These are phyloP conservation scores for Allium fistulosum DNA, from an alignment of 106 monocot species.

Conservation along the genomic window DNA sequence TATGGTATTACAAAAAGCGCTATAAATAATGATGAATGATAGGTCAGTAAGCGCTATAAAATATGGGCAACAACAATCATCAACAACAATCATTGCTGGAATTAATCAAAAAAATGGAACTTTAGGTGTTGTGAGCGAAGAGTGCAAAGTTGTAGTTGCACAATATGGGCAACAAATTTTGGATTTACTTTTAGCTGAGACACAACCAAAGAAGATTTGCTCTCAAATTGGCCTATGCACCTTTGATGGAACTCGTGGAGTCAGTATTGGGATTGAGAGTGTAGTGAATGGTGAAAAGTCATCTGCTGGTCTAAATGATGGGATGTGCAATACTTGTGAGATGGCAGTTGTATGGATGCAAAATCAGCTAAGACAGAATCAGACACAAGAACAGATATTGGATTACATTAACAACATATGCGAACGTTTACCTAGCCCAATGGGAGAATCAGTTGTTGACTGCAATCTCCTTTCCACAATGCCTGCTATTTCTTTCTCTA, in stretches of 20 bases:
- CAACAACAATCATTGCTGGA: constrained; percentile 56
- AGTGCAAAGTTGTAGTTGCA: constrained; percentile 67
- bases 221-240: constrained; percentile 62
- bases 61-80: too few relatives aligned
- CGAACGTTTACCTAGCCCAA: constrained; percentile 63
- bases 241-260: constrained; percentile 38
- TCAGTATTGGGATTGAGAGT: constrained; percentile 59
- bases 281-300: constrained; percentile 31
- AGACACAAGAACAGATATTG: constrained; percentile 50
- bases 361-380: constrained; percentile 57
- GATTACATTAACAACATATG: constrained; percentile 60
- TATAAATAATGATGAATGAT: too few relatives aligned
- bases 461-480: constrained; percentile 46
- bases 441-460: constrained; percentile 84
- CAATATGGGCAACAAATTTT: constrained; percentile 74
- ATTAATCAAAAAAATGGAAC: constrained; percentile 83
- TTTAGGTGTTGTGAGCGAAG: constrained; percentile 64
- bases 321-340: constrained; percentile 67
- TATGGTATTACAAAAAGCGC: too few relatives aligned
- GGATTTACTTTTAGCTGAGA: constrained; percentile 42
- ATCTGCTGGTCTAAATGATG: constrained; percentile 17
- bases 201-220: constrained; percentile 52
- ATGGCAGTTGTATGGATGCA: constrained; percentile 91
- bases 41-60: too few relatives aligned
- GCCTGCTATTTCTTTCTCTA: constrained; percentile 76